A percentile compares a stretch with the other conserved stretches of the same genome.
Evolutionary conservation across 2,329 filamentous ascomycete genomes (phyloP).

Genomic region (Scolecobasidium constrictum): DNA sequence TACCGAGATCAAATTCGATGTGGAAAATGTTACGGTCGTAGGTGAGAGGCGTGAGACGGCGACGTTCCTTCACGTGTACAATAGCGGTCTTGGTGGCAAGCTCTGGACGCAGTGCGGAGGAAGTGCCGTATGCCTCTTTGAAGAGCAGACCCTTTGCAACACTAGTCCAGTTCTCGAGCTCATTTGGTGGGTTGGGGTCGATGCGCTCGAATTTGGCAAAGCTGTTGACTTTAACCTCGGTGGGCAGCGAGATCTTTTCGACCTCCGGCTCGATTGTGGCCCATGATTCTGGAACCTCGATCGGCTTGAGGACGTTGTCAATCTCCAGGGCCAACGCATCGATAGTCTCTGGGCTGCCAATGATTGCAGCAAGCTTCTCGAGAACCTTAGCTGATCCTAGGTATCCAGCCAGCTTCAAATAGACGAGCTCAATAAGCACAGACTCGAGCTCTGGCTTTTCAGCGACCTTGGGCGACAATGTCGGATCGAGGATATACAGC

Average conservation of each 20-base stretch:
- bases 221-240: constrained; percentile 64
- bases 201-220: constrained; percentile 71
- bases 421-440: constrained; percentile 67
- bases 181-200: constrained; percentile 54
- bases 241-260: constrained; percentile 43
- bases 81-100: constrained; percentile 75
- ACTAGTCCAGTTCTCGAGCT: constrained; percentile 68
- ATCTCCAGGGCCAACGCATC: constrained; percentile 42
- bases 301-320: constrained; percentile 55
- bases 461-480: constrained; percentile 55
- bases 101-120: constrained; percentile 68
- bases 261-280: constrained; percentile 53
- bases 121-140: constrained; percentile 84
- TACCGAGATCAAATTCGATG: constrained; percentile 93
- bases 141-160: constrained; percentile 82
- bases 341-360: constrained; percentile 49
- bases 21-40: constrained; percentile 99
- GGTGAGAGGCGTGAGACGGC: constrained; percentile 71
- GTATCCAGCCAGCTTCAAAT: constrained; percentile 66
- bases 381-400: constrained; percentile 51
- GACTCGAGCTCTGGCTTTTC: constrained; percentile 51
- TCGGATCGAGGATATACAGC: constrained; percentile 66
- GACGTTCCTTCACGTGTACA: constrained; percentile 89
- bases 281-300: constrained; percentile 76
- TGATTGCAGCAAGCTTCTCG: constrained; percentile 54